phyloP scores from a whole-genome alignment of 345 rosid species.

The Psidium friedrichsthalianum region DNA sequence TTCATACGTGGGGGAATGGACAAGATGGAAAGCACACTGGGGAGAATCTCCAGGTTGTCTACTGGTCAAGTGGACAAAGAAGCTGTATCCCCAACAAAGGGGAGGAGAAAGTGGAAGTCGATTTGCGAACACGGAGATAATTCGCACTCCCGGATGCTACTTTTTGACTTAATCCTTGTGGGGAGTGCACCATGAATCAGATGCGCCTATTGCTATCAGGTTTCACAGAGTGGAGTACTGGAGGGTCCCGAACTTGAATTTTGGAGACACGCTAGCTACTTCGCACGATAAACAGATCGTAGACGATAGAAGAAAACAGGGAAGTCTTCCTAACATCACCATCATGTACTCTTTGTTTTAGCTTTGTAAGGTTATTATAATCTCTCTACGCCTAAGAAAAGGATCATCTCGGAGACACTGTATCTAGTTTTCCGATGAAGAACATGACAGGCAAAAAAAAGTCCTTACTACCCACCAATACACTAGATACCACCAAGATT shows the following conservation, averaged over 20 bases:
- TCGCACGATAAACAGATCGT: not conserved
- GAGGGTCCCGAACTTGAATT: conserved; percentile 14
- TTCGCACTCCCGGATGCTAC: not conserved
- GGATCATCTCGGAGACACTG: not conserved
- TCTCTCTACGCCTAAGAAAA: not conserved
- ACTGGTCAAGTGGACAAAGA: not conserved
- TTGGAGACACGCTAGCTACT: conserved; percentile 14
- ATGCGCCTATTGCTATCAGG: not conserved
- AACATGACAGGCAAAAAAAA: no score
- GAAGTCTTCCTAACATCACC: not conserved
- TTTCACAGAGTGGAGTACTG: conserved; percentile 5
- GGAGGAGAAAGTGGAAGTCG: not conserved
- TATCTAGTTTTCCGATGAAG: no score
- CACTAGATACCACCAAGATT: not conserved
- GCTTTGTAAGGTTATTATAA: not conserved
- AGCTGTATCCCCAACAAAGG: not conserved
- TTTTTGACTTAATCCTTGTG: not conserved
- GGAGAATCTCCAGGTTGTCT: not conserved
- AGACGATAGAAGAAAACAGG: not conserved
- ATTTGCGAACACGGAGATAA: not conserved
- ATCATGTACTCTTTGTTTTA: not conserved
- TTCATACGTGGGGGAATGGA: no score
- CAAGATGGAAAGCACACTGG: no score
- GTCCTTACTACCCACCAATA: no score
- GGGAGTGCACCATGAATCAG: not conserved